Evolutionary conservation across 805 yeast genomes (phyloP), one percentile per base, ranked within the genome.

Genomic region (Danielozyma ontarioensis): DNA sequence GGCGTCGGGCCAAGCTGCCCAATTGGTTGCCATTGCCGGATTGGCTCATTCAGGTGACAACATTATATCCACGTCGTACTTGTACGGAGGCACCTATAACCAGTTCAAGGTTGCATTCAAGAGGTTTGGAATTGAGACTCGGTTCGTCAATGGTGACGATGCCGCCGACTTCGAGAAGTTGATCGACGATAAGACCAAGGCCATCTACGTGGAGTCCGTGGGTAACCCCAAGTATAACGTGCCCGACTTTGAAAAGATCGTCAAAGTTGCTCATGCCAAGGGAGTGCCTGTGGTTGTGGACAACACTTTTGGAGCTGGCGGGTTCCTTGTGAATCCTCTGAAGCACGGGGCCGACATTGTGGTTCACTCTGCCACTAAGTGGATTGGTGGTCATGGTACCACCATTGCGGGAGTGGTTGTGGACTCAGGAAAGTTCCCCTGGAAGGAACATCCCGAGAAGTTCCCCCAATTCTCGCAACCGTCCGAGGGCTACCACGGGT

Each of bases 321-420:
- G 97, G 31, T 88, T 64, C 68, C 75, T 84, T 50, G 76, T 85
- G 39, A 78, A 74, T 45, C 97, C 97, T 41, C 63, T 89, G 46
- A 83, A 83, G 41, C 83, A 76, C 51, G 97, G 97, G 45, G 97
- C 87, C 29, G 96, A 89, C 57, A 82, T 89, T 45, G 83, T 90
- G 22, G 83, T 83, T 14, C 96, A 89, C 61, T 88, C 96, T 40
- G 96, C 96, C 35, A 89, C 97, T 39, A 89, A 89, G 62, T 90
- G 96, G 96, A 89, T 89, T 46, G 95, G 95, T 43, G 97, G 97
- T 39, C 97, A 89, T 56, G 97, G 97, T 55, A 87, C 84, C 36
- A 86, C 96, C 28, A 80, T 89, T 59, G 97, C 83, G 34, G 97
- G 97, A 70, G 84, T 81, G 33, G 72, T 90, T 45, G 72, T 90